Evolutionary conservation across 371 early-diverging fungal species (phyloP), one percentile per base, ranked within the genome.

Genomic region (Globomyces sp.): DNA sequence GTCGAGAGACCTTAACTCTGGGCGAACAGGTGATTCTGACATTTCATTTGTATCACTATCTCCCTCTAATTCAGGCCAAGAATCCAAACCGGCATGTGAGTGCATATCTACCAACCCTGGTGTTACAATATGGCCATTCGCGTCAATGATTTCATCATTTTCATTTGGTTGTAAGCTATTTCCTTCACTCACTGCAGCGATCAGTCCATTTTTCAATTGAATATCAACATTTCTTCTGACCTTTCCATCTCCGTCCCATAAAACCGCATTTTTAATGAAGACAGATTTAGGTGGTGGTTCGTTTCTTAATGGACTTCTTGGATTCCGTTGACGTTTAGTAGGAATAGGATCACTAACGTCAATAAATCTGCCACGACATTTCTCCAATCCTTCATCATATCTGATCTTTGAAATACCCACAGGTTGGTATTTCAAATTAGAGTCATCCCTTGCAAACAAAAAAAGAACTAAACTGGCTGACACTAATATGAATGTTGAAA

Each of bases 61-160:
- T 2, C 74, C 89, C 2, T 43, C 64, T 58, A 90, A 70, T 0
- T 66, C 76, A 11, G 89, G 89, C 77, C 87, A 85, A 8, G 83
- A 80, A 44, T 74, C 80, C 1, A 86, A 80, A 6, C 86, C 85
- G 69, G 85, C 78, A 75, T 78, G 80, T 45, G 83, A 83, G 74
- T 92, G 90, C 90, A 87, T 87, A 71, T 91, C 93, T 1, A 92
- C 85, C 37, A 92, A 77, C 55, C 93, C 92, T 8, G 93, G 93
- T 4, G 90, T 90, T 11, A 92, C 78, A 36, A 84, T 82, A 47
- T 87, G 85, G 4, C 87, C 88, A 45, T 77, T 80, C 57, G 86
- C 86, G 63, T 92, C 86, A 24, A 91, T 77, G 1, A 77, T 64
- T n/a, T 57, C 46, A 1, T 42, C 69, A 24, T 69, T 24, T 5